Evolutionary conservation across 805 yeast species (phyloP), one percentile per base, ranked within the genome.

Genomic region (Ogataea henricii): DNA sequence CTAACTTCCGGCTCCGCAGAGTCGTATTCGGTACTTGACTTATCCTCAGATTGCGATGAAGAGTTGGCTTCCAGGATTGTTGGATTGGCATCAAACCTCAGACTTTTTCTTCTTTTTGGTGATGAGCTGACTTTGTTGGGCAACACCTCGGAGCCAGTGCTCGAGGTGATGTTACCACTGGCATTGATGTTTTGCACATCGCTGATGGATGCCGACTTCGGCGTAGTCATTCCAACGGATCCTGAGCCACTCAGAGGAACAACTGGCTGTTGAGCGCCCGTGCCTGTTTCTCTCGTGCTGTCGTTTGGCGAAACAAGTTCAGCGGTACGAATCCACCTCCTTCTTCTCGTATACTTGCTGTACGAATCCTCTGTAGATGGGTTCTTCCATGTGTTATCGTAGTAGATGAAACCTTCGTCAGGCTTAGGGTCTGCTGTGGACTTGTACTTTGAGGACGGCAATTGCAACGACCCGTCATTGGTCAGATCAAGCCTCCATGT

Each of bases 271-370:
- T 34, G 37, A 10, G 23, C 3, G 12, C 40, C 6, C 2, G 41
- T 43, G 12, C 40, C 6, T 2, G 41, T 43, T 1, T 43, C 44
- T 1, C 33, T 32, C 12, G 45, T 9, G 18, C 46, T 35, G 27
- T 55, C 55, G 6, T 56, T 51, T 12, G 67, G 57, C 3, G 77
- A 68, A 6, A 87, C 83, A 55, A 90, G 73, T 65, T 89, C 96
- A 0, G 99, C 99, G 1, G 96, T 89, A 54, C 99, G 79, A 13
- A 92, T 80, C 99, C 99, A 92, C 63, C 97, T 78, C 71, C 99
- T 81, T 63, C 97, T 79, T 66, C 99, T 80, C 4, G 98, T 92
- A 63, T 90, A 92, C 65, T 89, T 90, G 20, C 94, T 82, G 67
- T 83, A 91, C 3, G 94, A 78, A 63, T 91, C 96, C 47, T 88